Percentiles rank a stretch among this genome's conserved stretches.
Conservation (phyloP, 371 early-diverging fungal genomes). For the Mortierella sp. region DNA sequence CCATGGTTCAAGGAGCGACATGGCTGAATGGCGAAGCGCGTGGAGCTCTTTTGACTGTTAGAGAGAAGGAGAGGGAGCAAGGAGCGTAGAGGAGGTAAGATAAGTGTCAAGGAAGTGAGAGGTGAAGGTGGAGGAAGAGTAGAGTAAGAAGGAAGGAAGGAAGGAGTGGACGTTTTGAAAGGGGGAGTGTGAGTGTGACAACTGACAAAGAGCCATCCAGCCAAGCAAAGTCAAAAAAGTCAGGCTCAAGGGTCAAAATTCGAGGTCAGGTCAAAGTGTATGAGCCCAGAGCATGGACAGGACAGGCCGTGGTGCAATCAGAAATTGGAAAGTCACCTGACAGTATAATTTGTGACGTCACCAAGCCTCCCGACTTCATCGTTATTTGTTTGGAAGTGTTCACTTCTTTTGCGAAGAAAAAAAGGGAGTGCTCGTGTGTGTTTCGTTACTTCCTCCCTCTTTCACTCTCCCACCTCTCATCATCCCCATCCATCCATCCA, state of each 20-base stretch:
- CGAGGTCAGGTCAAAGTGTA: background rate
- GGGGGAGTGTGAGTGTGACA: background rate
- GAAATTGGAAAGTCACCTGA: background rate
- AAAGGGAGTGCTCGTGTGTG: background rate
- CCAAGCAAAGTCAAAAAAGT: background rate
- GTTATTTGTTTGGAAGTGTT: background rate
- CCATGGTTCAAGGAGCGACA: constrained; percentile 10
- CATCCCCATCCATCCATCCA: background rate
- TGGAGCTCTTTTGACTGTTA: background rate
- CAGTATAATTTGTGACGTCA: background rate
- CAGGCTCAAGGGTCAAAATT: too few relatives aligned
- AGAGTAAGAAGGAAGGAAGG: background rate
- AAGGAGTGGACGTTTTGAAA: background rate
- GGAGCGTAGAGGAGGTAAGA: background rate
- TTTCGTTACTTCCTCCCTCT: constrained; percentile 10
- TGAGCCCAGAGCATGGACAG: background rate
- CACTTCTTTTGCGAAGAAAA: background rate
- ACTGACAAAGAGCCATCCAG: background rate
- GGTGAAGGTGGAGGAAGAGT: background rate
- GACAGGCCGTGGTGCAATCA: background rate
- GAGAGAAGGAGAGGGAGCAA: background rate
- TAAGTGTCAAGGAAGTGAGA: background rate
- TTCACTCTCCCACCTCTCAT: background rate
- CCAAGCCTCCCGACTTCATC: background rate
- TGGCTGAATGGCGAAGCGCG: background rate